Evolutionary conservation across 2,329 filamentous ascomycete genomes (phyloP).

Genomic region (Decorospora gaudefroyi): DNA sequence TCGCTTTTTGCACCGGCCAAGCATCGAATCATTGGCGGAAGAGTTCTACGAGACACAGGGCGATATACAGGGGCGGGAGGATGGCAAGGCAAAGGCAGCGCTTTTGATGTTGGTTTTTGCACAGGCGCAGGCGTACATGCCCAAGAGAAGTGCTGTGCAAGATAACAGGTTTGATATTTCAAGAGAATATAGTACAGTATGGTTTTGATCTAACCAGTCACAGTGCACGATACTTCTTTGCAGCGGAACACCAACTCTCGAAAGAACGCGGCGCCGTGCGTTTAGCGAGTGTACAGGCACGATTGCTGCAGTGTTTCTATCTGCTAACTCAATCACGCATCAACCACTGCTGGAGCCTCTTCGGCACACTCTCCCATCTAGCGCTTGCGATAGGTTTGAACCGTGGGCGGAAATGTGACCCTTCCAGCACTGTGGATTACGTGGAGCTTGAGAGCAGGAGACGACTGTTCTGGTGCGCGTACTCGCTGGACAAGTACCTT

Average conservation of each 20-base stretch:
- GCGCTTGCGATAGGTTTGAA: conserved; percentile 55
- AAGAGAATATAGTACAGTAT: too few relatives aligned
- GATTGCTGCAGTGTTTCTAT: conserved; percentile 63
- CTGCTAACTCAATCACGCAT: conserved; percentile 63
- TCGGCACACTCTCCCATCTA: conserved; percentile 62
- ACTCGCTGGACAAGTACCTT: conserved; percentile 66
- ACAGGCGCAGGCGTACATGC: conserved; percentile 54
- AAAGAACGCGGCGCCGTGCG: conserved; percentile 59
- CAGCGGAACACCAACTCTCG: conserved; percentile 51
- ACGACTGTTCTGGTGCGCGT: conserved; percentile 66
- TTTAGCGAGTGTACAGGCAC: conserved; percentile 62
- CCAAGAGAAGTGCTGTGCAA: conserved; percentile 30
- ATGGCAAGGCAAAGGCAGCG: conserved; percentile 52
- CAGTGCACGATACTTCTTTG: conserved; percentile 52
- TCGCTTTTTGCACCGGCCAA: conserved; percentile 61
- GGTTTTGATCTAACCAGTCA: not conserved
- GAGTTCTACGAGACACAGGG: conserved; percentile 55
- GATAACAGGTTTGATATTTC: conserved; percentile 30
- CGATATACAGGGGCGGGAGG: conserved; percentile 48
- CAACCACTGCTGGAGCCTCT: conserved; percentile 65
- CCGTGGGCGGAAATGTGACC: conserved; percentile 44
- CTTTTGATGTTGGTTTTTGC: conserved; percentile 60
- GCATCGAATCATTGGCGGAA: conserved; percentile 53
- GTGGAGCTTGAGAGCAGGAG: conserved; percentile 59
- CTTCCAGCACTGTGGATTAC: conserved; percentile 49